Conservation (phyloP, 148 eudicot genomes). For the Amaranthus palmeri region DNA sequence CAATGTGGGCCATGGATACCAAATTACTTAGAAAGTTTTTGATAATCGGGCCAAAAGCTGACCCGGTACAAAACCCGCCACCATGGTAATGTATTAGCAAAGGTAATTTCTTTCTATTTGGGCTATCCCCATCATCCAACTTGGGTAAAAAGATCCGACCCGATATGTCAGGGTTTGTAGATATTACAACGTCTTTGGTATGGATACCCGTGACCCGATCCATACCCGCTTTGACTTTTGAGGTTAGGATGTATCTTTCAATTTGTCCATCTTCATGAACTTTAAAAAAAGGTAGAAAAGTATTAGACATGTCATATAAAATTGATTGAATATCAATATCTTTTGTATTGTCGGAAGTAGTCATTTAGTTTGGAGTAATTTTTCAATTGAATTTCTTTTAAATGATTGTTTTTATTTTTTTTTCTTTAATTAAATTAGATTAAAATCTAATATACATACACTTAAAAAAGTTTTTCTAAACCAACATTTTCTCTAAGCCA, state of each 20-base stretch:
- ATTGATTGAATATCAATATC: neutral
- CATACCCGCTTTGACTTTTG: conserved; percentile 14
- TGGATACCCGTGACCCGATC: conserved; percentile 22
- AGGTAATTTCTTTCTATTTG: conserved; percentile 31
- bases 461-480: neutral
- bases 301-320: conserved; percentile 19
- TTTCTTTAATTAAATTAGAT: neutral
- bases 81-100: conserved; percentile 57
- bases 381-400: neutral
- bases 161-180: conserved; percentile 10
- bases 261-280: conserved; percentile 31
- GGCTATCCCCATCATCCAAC: neutral
- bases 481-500: neutral
- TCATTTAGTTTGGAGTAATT: neutral
- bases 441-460: neutral
- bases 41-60: conserved; percentile 29
- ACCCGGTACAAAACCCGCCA: conserved; percentile 41
- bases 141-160: conserved; percentile 48
- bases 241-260: conserved; percentile 24
- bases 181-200: conserved; percentile 33
- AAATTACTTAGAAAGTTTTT: conserved; percentile 16
- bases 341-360: neutral
- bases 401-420: too few relatives aligned
- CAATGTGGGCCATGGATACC: conserved; percentile 22
- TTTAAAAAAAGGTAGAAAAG: conserved; percentile 28